These are phyloP conservation scores for Paraphaeosphaeria sporulosa DNA, from an alignment of 2,329 filamentous ascomycete genomes.

Conservation along the genomic window DNA sequence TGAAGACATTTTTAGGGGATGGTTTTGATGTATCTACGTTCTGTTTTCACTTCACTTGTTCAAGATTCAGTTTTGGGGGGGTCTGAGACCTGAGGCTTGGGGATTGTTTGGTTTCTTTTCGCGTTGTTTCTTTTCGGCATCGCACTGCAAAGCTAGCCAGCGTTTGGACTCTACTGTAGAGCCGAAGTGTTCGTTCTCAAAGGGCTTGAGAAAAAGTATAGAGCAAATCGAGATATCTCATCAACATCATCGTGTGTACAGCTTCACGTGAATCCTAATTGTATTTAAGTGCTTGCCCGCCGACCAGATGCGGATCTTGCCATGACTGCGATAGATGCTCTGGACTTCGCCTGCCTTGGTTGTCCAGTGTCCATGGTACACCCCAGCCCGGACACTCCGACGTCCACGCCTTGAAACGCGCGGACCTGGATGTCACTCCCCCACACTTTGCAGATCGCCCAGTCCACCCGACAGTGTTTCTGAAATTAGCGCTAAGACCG, in stretches of 20 bases:
- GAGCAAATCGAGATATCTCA: conserved; percentile 1
- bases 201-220: conserved; percentile 18
- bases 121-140: background rate
- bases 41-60: conserved; percentile 11
- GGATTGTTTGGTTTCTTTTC: background rate
- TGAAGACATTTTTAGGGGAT: conserved; percentile 6
- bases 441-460: background rate
- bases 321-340: too few species aligned
- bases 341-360: too few species aligned
- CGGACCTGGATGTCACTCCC: background rate
- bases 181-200: conserved; percentile 10
- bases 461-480: background rate
- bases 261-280: background rate
- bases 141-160: conserved; percentile 8
- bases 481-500: background rate
- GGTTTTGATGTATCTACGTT: conserved; percentile 14
- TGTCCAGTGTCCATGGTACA: background rate
- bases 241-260: background rate
- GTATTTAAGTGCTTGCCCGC: background rate
- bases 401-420: conserved; percentile 7
- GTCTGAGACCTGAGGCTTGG: conserved; percentile 16
- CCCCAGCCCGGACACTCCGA: background rate
- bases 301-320: too few species aligned
- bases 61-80: background rate
- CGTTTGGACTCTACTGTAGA: conserved; percentile 2